phyloP scores from a whole-genome alignment of 352 stramenopile species.

The Globisporangium viniferum region DNA sequence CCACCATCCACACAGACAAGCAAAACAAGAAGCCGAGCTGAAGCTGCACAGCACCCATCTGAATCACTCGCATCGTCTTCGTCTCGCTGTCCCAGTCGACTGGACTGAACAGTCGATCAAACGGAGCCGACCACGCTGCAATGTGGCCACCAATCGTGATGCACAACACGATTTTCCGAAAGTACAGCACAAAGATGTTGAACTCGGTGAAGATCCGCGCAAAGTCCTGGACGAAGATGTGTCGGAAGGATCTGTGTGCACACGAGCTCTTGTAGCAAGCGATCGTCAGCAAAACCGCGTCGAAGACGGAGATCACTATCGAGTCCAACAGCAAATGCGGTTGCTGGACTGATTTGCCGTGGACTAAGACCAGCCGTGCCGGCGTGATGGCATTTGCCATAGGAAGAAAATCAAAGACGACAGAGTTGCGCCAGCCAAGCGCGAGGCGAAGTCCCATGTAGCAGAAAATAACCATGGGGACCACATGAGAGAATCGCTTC shows the following conservation, averaged over 20 bases:
- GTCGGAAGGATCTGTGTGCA: conserved; percentile 25
- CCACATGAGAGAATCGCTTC: conserved; percentile 9
- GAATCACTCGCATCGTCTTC: conserved; percentile 13
- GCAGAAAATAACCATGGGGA: conserved; percentile 14
- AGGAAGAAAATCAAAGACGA: conserved; percentile 44
- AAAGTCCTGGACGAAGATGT: conserved; percentile 40
- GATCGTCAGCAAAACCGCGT: conserved; percentile 22
- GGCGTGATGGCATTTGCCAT: conserved; percentile 37
- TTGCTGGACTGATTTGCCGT: conserved; percentile 15
- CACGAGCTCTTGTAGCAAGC: conserved; percentile 25
- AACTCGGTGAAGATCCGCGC: conserved; percentile 39
- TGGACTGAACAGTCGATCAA: conserved; percentile 22
- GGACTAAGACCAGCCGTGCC: conserved; percentile 17
- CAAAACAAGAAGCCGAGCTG: conserved; percentile 32
- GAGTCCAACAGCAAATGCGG: conserved; percentile 18
- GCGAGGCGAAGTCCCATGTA: conserved; percentile 28
- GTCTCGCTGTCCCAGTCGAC: conserved; percentile 8
- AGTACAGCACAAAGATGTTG: conserved; percentile 40
- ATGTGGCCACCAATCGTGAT: conserved; percentile 32
- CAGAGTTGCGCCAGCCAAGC: conserved; percentile 23
- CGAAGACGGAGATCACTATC: conserved; percentile 22
- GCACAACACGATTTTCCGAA: conserved; percentile 26
- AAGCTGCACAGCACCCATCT: conserved; percentile 24
- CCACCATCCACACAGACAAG: conserved; percentile 27
- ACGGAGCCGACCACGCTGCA: conserved; percentile 28